Evolutionary conservation across 495 filamentous ascomycete genomes (phyloP).

Genomic region (Rostrohypoxylon terebratum): DNA sequence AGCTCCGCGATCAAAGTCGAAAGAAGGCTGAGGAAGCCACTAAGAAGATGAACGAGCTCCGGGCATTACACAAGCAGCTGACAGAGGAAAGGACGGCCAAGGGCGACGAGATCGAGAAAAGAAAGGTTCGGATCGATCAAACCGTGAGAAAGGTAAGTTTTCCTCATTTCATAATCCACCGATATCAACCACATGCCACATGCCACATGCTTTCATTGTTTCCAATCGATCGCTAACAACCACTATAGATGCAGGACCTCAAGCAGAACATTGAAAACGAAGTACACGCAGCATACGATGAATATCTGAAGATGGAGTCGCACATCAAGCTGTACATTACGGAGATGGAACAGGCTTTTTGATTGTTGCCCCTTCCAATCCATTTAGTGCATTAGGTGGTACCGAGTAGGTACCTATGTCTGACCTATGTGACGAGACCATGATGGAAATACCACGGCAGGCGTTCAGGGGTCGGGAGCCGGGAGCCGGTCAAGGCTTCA

Average conservation of each 20-base stretch:
- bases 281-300: slow-evolving; percentile 84
- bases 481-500: background rate
- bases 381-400: slow-evolving; percentile 30
- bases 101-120: slow-evolving; percentile 87
- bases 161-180: too few relatives aligned
- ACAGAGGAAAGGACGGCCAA: slow-evolving; percentile 87
- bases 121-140: slow-evolving; percentile 92
- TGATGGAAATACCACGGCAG: slow-evolving; percentile 49
- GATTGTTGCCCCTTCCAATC: slow-evolving; percentile 44
- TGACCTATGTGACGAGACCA: slow-evolving; percentile 45
- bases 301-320: slow-evolving; percentile 95
- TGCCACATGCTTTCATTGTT: too few relatives aligned
- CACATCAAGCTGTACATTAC: slow-evolving; percentile 98
- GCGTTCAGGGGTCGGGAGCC: slow-evolving; percentile 42
- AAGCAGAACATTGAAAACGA: slow-evolving; percentile 97
- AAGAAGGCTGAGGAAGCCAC: slow-evolving; percentile 84
- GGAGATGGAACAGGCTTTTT: slow-evolving; percentile 95
- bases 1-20: slow-evolving; percentile 78
- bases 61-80: slow-evolving; percentile 80
- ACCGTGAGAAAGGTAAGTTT: slow-evolving; percentile 93
- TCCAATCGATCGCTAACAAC: slow-evolving; percentile 50
- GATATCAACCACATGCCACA: slow-evolving; percentile 2
- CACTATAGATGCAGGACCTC: slow-evolving; percentile 86
- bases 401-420: too few relatives aligned
- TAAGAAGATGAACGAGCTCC: slow-evolving; percentile 89